Base-by-base conservation (phyloP, 163 green algal genomes). In the Scenedesmus sp. region DNA sequence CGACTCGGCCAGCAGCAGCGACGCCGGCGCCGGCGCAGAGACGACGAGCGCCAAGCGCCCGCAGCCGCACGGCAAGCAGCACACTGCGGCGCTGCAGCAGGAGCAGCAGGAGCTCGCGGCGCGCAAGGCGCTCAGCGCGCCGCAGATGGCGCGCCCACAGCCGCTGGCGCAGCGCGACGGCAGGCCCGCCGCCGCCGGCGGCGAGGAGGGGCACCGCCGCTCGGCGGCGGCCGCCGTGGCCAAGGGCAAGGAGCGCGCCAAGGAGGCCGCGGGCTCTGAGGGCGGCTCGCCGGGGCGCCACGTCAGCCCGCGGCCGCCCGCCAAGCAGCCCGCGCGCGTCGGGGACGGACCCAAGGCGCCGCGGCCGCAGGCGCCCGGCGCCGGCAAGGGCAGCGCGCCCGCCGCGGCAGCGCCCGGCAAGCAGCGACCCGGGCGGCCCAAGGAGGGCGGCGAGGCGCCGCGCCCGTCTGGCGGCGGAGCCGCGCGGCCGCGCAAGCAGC, bases 91-190 rank as follows among this genome's bases (percentile, higher is more conserved):
- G n/a, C n/a, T n/a, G n/a, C n/a, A 77, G 42, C 50, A 51, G n/a
- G 33, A 70, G 24, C 60, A 77, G 66, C 31, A 81, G 62, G 62
- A 76, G 63, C 64, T 78, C 36, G 58, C 70, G 14, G 65, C 56
- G 33, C 57, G 65, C 10, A 51, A 71, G 63, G 36, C 69, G 36
- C 36, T 57, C 3, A 77, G 69, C 29, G 69, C 69, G 20, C 69
- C 69, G 18, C 67, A 76, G 67, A 50, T 33, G n/a, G 67, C 51
- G 15, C 53, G 69, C 24, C 26, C 29, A 24, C 69, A 66, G 54
- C 34, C 39, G 63, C 63, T 60, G 63, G 42, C 45, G 44, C 63
- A 71, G 63, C 36, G 39, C 36, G 36, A 50, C 29, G 29, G 24
- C n/a, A 69, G 13, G 13, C 28, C 39, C 6, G 39, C 39, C 6